These are phyloP conservation scores for Coniferiporia weirii DNA, from an alignment of 1,284 basidiomycete genomes.

Conservation along the genomic window DNA sequence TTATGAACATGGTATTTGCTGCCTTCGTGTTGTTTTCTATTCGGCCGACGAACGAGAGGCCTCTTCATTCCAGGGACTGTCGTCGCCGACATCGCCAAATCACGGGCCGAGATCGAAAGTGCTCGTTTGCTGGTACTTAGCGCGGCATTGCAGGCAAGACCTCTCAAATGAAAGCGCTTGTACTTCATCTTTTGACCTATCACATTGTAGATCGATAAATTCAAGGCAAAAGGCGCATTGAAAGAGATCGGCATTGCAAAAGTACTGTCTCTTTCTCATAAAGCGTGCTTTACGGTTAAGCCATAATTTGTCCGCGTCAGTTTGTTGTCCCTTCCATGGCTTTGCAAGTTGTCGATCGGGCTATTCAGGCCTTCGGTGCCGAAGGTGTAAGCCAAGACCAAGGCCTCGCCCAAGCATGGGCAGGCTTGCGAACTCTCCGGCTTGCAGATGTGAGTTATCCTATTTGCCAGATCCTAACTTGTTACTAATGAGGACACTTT, in stretches of 20 bases:
- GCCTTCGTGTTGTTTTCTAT: slow-evolving; percentile 38
- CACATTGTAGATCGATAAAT: slow-evolving; percentile 72
- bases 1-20: slow-evolving; percentile 77
- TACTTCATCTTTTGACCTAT: neutral
- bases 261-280: slow-evolving; percentile 36
- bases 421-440: slow-evolving; percentile 80
- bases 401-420: slow-evolving; percentile 74
- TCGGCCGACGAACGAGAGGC: neutral
- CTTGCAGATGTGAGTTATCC: slow-evolving; percentile 74
- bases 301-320: slow-evolving; percentile 34
- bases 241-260: slow-evolving; percentile 98
- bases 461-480: slow-evolving; percentile 6
- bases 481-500: slow-evolving; percentile 15
- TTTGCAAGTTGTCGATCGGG: slow-evolving; percentile 82
- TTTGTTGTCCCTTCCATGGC: slow-evolving; percentile 92
- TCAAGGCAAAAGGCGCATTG: slow-evolving; percentile 88
- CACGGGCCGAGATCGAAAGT: slow-evolving; percentile 88
- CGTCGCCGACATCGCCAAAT: slow-evolving; percentile 85
- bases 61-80: slow-evolving; percentile 61
- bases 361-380: slow-evolving; percentile 92
- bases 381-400: slow-evolving; percentile 93
- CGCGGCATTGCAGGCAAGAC: slow-evolving; percentile 77
- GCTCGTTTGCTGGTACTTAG: slow-evolving; percentile 85
- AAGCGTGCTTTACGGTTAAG: slow-evolving; percentile 5
- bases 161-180: neutral